Evolutionary conservation across 2,329 filamentous ascomycete species (phyloP), one percentile per base, ranked within the genome.

Genomic region (Talaromyces amestolkiae): DNA sequence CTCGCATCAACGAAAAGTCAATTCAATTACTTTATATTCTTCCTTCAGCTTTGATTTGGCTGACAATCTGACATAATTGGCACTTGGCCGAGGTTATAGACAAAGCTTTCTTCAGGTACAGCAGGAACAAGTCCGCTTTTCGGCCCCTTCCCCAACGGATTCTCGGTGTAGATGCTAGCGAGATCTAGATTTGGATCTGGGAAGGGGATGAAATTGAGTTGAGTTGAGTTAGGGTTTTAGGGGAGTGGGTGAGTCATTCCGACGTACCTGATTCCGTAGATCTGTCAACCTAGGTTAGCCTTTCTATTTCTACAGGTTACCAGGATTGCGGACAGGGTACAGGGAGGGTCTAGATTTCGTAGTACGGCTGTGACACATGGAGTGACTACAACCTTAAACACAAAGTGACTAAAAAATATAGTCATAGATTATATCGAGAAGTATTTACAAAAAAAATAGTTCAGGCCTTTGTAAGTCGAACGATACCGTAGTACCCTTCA

Each of bases 71-170:
- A 15, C 31, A 35, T 24, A 24, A 17, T 24, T 24, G 31, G 3
- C 3, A 22, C 31, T 22, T 22, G 51, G n/a, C 51, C 51, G 51
- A 54, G 31, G 51, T 13, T 13, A 53, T 37, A 4, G 5, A 22
- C n/a, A 54, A 24, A 51, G 47, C 13, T 31, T 37, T 37, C 35
- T 1, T 17, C 24, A 33, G 27, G 3, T 9, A 56, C 10, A 15
- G n/a, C 39, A 8, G 10, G 15, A 9, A 4, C 15, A 56, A 39
- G 33, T 56, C 53, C 53, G 53, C 19, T 56, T 56, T 56, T 56
- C 53, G 53, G 53, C 53, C 53, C 11, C 53, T 39, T 24, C 53
- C 53, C 53, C 53, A 56, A 39, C 33, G 33, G 53, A 56, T 56
- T 24, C 22, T 24, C 53, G 53, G 33, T 56, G 31, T 37, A 56